A percentile compares a stretch with the other conserved stretches of the same genome.
These are phyloP conservation scores for Russula earlei DNA, from an alignment of 768 basidiomycete species.

Conservation along the genomic window DNA sequence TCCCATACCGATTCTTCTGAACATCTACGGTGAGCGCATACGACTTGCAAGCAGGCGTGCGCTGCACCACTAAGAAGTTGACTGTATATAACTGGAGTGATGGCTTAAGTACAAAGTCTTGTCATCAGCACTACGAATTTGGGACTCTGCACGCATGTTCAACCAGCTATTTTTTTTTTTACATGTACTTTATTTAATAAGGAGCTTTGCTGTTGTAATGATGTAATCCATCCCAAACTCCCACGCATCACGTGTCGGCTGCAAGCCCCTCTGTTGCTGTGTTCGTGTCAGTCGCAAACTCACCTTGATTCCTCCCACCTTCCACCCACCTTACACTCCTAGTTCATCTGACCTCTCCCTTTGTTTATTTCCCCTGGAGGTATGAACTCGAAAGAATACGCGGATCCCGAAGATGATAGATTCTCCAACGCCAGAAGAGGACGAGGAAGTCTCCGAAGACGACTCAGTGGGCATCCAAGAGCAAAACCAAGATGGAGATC, in stretches of 20 bases:
- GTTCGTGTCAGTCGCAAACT: not conserved
- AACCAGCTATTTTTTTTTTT: no score
- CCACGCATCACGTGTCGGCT: slow-evolving; percentile 5
- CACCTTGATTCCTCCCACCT: not conserved
- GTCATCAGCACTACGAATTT: not conserved
- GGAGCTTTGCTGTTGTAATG: no score
- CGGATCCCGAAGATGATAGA: not conserved
- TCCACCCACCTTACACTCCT: not conserved
- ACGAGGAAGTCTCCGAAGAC: not conserved
- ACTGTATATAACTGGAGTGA: not conserved
- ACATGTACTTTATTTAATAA: not conserved
- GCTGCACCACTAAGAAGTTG: slow-evolving; percentile 13
- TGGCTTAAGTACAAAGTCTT: not conserved
- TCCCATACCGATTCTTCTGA: slow-evolving; percentile 20
- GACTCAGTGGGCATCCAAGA: not conserved
- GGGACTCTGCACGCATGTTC: no score
- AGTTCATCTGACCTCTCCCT: not conserved
- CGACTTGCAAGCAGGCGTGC: slow-evolving; percentile 16
- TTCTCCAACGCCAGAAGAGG: slow-evolving; percentile 5
- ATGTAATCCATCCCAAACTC: not conserved
- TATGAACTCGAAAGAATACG: not conserved
- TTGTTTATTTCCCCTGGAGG: not conserved
- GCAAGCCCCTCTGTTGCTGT: no score
- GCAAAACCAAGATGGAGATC: not conserved
- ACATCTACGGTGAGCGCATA: slow-evolving; percentile 18